Base-by-base conservation (phyloP, 371 early-diverging fungal species). In the Zopfochytrium polystomum region DNA sequence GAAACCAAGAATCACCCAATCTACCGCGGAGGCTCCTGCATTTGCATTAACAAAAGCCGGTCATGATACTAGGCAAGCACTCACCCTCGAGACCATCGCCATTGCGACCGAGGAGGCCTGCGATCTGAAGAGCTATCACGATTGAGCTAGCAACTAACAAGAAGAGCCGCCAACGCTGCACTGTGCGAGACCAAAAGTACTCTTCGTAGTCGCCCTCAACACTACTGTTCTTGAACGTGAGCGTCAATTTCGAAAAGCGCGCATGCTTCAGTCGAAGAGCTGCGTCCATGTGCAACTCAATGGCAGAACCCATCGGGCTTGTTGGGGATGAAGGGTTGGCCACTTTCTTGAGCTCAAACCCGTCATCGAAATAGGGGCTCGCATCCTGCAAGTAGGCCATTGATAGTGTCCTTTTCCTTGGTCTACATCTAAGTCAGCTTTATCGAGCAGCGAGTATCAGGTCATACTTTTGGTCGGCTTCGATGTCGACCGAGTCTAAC, bases 101-200 rank as follows among this genome's bases (percentile, higher is more conserved):
- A 35, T 58, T 38, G 55, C 45, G 53, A 38, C 63, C 53, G 42
- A 65, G 46, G 52, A 71, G 35, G 1, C 58, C 30, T 27, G 60
- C 51, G 13, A 57, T 44, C 35, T 68, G 65, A 9, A 66, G 42
- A 6, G 56, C 51, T 5, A 63, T 34, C 20, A 55, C 58, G 22
- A 54, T 27, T 18, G 66, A 30, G 1, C 72, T 54, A 11, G 59
- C 57, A 30, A 72, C 38, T 20, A 54, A 62, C 20, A 69, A 66
- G 58, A 65, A 70, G 42, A 31, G 38, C 54, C 60, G 50, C 76
- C 76, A 76, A 3, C 64, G 45, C 29, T 44, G 22, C 7, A 56
- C 49, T 15, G 52, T 56, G n/a, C 64, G 65, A 18, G 68, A 72
- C 62, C 73, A 63, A 47, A 76, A 76, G 62, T 71, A 76, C 15